Base-by-base conservation (phyloP, 305 asterid genomes). In the Salvia sclarea region DNA sequence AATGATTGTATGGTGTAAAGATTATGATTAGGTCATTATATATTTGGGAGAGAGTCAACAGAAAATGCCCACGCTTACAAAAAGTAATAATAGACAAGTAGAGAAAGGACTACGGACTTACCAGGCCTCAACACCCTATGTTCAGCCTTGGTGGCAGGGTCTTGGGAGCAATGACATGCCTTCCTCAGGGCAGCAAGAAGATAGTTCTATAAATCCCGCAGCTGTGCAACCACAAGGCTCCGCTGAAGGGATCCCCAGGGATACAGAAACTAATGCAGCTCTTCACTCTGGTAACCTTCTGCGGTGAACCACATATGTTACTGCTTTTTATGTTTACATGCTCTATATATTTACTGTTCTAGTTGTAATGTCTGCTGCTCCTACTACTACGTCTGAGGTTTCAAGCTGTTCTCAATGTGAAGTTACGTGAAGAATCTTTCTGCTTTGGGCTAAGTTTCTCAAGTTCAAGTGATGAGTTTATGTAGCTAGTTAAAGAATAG, bases 121-220 rank as follows among this genome's bases (percentile, higher is more conserved):
- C 17, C 80, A 78, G 41, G 61, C 75, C 60, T 74, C 88, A 33
- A 40, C 88, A 54, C 70, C 71, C 66, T 79, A 78, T 40, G 25
- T 76, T 52, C 92, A 82, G 68, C 87, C 95, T 65, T 88, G 90
- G 95, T 86, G 95, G 91, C 91, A 76, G 61, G 83, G 83, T 80
- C 73, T 74, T 73, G 86, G 80, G 69, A 84, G 76, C 73, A 80
- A 76, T 74, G 74, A 70, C 66, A 71, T 82, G 80, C 75, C 77
- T 83, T 78, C 82, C 75, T 59, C 77, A 24, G 80, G 70, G 31
- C 83, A 78, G 47, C 76, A 65, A 63, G 69, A 71, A 55, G 70
- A 75, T 22, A 81, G 68, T 63, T 71, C 82, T 9, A 13, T 76
- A 20, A 53, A 71, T 68, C 31, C 81, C 16, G 72, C 69, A 71